Evolutionary conservation across 2,329 filamentous ascomycete genomes (phyloP), one percentile per base, ranked within the genome.

Genomic region (Myotisia sp.): DNA sequence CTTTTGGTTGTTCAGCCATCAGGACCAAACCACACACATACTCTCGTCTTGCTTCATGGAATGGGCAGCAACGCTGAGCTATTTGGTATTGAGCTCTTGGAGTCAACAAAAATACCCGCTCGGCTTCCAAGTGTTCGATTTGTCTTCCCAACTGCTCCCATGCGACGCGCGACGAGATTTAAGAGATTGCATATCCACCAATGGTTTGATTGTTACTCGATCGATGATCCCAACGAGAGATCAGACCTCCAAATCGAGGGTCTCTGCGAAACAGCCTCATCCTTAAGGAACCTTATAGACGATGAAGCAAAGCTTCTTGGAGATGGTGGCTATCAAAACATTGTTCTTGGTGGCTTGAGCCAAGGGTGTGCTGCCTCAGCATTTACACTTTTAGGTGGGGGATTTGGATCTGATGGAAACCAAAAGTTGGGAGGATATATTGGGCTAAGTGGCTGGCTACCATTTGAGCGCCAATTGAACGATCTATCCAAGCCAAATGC

Each of bases 321-420:
- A 2, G 67, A 65, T 32, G 3, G 59, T 67, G 41, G 27, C 6
- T 13, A 29, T 29, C 27, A 6, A 10, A 29, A n/a, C 9, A 50
- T 71, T 9, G 48, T 71, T 5, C 39, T 73, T 1, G 64, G 65
- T 10, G 66, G 67, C 0, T 39, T 71, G n/a, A 70, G 68, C 43
- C 65, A 70, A 41, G 68, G 68, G 0, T 70, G 63, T 42, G 68
- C 67, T 1, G 59, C 62, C 44, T 51, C 54, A 0, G 41, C 70
- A 7, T 51, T 60, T 14, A 42, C 57, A 2, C 44, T 68, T 13
- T 45, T 73, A 13, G 29, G 29, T 8, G 29, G 29, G 6, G 29
- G 31, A 5, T 33, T 24, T 16, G 31, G 31, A 3, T 9, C 17
- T 4, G 12, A n/a, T 20, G 5, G 9, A 8, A 23, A 16, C 8